Conservation (phyloP, 495 filamentous ascomycete species). For the Tetracladium setigerum region DNA sequence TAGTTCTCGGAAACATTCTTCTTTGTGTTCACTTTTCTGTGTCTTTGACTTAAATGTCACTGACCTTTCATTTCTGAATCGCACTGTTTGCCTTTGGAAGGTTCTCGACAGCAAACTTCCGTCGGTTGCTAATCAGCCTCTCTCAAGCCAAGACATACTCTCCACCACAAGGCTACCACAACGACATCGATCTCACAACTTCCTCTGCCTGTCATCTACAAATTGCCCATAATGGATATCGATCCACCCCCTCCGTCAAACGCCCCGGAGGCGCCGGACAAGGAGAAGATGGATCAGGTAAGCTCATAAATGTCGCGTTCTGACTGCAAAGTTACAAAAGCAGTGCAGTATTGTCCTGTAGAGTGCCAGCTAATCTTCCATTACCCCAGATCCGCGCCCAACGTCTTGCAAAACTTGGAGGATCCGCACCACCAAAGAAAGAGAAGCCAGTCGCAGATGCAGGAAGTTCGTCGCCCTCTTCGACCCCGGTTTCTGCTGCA, state of each 20-base stretch:
- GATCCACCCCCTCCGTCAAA: slow-evolving; percentile 12
- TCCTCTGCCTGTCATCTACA: background rate
- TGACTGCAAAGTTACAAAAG: too few relatives aligned
- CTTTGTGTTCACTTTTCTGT: too few relatives aligned
- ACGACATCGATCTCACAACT: background rate
- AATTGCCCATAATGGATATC: slow-evolving; percentile 20
- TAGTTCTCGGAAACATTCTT: too few relatives aligned
- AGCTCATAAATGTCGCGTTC: slow-evolving; percentile 5
- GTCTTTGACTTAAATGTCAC: too few relatives aligned
- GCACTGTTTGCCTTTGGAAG: too few relatives aligned
- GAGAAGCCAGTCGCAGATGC: background rate
- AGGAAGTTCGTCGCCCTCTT: slow-evolving; percentile 2
- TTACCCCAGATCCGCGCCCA: slow-evolving; percentile 30
- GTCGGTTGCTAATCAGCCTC: too few relatives aligned
- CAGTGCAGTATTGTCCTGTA: slow-evolving; percentile 28
- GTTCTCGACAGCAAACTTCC: too few relatives aligned
- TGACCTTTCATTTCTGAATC: too few relatives aligned
- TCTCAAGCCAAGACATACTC: too few relatives aligned
- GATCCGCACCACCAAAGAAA: slow-evolving; percentile 12
- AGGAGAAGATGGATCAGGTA: slow-evolving; percentile 29
- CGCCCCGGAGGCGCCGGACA: slow-evolving; percentile 23
- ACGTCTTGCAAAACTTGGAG: slow-evolving; percentile 34
- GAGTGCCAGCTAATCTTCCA: slow-evolving; percentile 13
- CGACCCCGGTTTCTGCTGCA: background rate
- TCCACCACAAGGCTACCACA: slow-evolving; percentile 13